These are phyloP conservation scores for Suillus luteus DNA, from an alignment of 768 basidiomycete genomes.

Conservation along the genomic window DNA sequence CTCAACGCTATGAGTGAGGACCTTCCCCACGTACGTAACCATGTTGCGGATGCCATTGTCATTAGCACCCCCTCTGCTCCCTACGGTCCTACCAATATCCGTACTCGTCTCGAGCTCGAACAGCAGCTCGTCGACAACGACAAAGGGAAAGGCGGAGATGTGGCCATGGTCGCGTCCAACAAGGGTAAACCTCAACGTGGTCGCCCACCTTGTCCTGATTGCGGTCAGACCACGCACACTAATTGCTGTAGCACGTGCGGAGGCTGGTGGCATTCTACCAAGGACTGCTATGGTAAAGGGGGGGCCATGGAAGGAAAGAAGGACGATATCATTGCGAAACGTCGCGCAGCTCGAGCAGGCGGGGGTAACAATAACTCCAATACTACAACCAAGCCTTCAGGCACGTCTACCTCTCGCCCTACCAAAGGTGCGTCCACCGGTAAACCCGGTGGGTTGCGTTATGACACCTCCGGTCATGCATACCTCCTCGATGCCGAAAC, in stretches of 20 bases:
- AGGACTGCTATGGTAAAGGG: not conserved
- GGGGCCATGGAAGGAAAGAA: not conserved
- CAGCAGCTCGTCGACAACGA: slow-evolving; percentile 5
- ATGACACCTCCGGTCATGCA: too few species aligned
- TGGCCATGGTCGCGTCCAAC: not conserved
- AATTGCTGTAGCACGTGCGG: not conserved
- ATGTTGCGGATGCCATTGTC: not conserved
- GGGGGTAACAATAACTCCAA: too few species aligned
- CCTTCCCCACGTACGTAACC: not conserved
- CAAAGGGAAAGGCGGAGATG: not conserved
- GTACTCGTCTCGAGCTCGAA: not conserved
- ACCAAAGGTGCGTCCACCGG: not conserved
- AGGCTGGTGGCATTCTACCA: not conserved
- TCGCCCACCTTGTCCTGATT: not conserved
- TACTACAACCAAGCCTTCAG: too few species aligned
- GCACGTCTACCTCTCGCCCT: not conserved
- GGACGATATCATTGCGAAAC: not conserved
- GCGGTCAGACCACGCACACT: not conserved
- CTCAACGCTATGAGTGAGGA: not conserved
- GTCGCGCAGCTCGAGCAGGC: not conserved
- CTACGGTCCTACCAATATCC: not conserved
- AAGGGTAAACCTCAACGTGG: not conserved
- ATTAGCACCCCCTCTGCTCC: not conserved
- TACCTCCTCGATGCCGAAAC: too few species aligned
- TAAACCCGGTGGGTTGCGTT: too few species aligned